Conservation (phyloP, 164 flowering plant species). For the Vitis amurensis region DNA sequence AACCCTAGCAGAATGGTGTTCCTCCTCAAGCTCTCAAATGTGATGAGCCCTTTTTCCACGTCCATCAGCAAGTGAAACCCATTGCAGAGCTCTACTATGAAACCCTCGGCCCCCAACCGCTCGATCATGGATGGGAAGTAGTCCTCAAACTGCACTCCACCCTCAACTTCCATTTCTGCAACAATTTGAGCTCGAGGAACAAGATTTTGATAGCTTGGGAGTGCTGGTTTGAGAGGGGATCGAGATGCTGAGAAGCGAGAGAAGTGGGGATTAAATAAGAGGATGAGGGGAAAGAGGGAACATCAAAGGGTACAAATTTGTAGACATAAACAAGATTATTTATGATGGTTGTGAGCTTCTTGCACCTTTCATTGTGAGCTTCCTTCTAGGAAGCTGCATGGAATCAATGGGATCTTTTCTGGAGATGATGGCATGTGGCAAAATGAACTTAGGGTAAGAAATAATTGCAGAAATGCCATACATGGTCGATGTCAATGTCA, state of each 20-base stretch:
- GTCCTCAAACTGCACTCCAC: conserved; percentile 33
- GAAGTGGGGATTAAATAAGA: background rate
- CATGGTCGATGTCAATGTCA: background rate
- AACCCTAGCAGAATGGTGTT: conserved; percentile 34
- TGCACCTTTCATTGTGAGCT: background rate
- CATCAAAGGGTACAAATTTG: no score
- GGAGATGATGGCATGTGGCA: background rate
- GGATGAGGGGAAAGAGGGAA: background rate
- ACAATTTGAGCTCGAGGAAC: background rate
- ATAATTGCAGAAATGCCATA: conserved; percentile 1
- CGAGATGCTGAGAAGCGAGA: background rate
- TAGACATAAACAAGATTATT: background rate
- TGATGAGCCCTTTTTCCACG: conserved; percentile 36
- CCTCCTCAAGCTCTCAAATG: conserved; percentile 49
- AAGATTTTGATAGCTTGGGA: background rate
- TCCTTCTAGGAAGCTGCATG: conserved; percentile 18
- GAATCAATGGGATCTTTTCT: background rate
- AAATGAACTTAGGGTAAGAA: background rate
- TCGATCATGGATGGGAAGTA: conserved; percentile 38
- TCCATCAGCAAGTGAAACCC: conserved; percentile 47
- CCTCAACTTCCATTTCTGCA: background rate
- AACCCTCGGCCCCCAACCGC: conserved; percentile 32
- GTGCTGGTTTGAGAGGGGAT: no score
- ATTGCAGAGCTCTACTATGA: conserved; percentile 36
- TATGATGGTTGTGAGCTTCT: background rate